phyloP scores from a whole-genome alignment of 75 land plant genomes.

The Cunninghamia lanceolata region DNA sequence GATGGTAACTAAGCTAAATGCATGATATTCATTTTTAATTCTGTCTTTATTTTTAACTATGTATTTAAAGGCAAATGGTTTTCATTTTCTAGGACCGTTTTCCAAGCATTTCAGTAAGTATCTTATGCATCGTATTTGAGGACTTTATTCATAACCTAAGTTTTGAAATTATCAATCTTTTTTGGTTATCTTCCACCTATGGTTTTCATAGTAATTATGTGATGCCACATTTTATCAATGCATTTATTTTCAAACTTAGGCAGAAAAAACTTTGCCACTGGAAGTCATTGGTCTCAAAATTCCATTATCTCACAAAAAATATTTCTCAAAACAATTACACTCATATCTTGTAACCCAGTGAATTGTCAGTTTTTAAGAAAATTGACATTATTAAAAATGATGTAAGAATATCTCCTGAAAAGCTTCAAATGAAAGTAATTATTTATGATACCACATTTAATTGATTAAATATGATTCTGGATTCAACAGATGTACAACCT shows the following conservation, averaged over 20 bases:
- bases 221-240: background rate
- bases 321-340: background rate
- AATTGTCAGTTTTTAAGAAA: background rate
- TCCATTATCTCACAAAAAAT: background rate
- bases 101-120: background rate
- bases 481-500: slow-evolving; percentile 37
- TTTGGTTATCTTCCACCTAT: background rate
- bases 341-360: background rate
- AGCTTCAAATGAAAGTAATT: background rate
- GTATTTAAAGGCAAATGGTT: background rate
- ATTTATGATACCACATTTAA: background rate
- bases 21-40: background rate
- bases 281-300: background rate
- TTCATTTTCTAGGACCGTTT: background rate
- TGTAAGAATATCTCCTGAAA: background rate
- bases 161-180: background rate
- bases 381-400: background rate
- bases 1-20: too few species aligned
- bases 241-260: background rate
- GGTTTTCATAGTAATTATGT: background rate
- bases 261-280: background rate
- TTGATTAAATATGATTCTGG: background rate
- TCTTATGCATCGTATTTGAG: background rate
- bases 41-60: background rate
- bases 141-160: background rate